Percentiles rank a stretch among this genome's conserved stretches.
phyloP scores from a whole-genome alignment of 1,284 basidiomycete genomes.

The Rhodotorula sp. region DNA sequence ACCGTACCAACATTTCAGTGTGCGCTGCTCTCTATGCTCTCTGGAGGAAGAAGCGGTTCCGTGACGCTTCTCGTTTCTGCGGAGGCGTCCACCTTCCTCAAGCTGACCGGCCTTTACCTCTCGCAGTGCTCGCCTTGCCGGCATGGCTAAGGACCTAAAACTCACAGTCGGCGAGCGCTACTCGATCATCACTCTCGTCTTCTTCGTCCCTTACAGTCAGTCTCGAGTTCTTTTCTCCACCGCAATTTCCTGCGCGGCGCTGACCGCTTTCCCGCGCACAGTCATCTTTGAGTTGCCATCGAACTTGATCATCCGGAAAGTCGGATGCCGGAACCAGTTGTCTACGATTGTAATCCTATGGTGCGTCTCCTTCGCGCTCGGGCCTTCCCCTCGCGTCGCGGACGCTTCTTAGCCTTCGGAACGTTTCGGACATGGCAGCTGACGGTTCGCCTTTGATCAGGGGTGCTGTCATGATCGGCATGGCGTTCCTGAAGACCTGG shows the following conservation, averaged over 20 bases:
- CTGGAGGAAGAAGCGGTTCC: not conserved
- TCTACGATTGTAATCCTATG: constrained; percentile 47
- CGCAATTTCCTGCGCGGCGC: not conserved
- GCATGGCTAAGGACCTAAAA: constrained; percentile 45
- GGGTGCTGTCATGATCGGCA: constrained; percentile 46
- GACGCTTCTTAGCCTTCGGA: no score
- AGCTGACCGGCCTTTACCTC: no score
- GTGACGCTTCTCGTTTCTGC: not conserved
- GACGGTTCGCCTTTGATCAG: not conserved
- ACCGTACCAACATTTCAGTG: constrained; percentile 1
- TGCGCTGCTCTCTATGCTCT: no score
- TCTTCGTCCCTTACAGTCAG: constrained; percentile 48
- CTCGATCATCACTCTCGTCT: constrained; percentile 48
- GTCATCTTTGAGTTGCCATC: constrained; percentile 39
- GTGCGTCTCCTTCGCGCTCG: constrained; percentile 10
- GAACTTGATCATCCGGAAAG: constrained; percentile 47
- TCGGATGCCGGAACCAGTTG: constrained; percentile 50
- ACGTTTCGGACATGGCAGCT: not conserved
- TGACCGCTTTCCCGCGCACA: not conserved
- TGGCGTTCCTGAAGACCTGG: constrained; percentile 45
- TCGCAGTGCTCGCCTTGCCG: constrained; percentile 45
- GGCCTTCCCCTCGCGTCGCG: not conserved
- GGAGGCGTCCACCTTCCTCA: not conserved
- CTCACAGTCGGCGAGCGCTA: constrained; percentile 47
- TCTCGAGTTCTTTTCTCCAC: no score